A percentile compares a stretch with the other conserved stretches of the same genome.
Conservation (phyloP, 768 basidiomycete species). For the Naganishia antarctica region DNA sequence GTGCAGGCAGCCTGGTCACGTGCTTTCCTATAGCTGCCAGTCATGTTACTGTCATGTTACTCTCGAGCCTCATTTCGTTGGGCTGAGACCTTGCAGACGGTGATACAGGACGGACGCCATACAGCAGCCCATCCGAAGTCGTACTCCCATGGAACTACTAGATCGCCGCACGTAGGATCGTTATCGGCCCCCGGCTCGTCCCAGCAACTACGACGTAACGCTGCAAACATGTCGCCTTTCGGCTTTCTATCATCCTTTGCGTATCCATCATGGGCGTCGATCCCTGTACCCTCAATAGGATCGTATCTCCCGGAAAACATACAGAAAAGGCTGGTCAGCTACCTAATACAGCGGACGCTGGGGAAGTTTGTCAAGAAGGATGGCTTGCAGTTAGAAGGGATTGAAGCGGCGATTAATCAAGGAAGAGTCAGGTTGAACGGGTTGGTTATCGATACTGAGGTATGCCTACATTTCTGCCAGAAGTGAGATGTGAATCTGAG, state of each 20-base stretch:
- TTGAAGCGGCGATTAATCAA: constrained; percentile 88
- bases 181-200: no score
- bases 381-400: constrained; percentile 76
- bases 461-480: constrained; percentile 49
- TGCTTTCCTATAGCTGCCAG: not conserved
- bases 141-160: no score
- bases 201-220: no score
- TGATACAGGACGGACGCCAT: no score
- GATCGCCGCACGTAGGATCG: no score
- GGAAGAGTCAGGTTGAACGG: constrained; percentile 82
- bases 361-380: constrained; percentile 77
- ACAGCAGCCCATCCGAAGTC: no score
- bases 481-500: constrained; percentile 6
- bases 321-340: constrained; percentile 84
- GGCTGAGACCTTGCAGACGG: no score
- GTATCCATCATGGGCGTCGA: constrained; percentile 33
- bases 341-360: constrained; percentile 72
- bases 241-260: constrained; percentile 23
- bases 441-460: constrained; percentile 70
- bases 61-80: no score
- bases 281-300: constrained; percentile 38
- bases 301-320: constrained; percentile 55
- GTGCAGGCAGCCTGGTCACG: not conserved
- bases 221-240: constrained; percentile 19
- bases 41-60: no score